Percentiles rank a stretch among this genome's conserved stretches.
Evolutionary conservation across 164 flowering plant genomes (phyloP).

Genomic region (Amborella trichopoda): DNA sequence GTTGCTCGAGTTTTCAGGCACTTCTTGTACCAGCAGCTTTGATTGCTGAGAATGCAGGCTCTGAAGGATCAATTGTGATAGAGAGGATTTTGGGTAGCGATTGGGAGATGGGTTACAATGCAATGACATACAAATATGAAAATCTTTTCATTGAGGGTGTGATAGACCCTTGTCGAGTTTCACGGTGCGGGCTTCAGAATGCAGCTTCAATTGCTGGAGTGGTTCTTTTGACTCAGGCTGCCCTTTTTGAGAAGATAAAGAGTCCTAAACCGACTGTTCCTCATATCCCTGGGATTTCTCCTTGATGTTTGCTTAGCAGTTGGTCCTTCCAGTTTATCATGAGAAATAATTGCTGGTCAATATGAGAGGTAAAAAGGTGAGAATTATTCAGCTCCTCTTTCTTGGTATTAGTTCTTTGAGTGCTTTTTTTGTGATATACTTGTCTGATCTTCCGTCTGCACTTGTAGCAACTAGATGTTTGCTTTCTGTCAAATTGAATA

Average conservation of each 20-base stretch:
- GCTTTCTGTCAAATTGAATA: too few relatives aligned
- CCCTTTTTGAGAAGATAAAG: constrained; percentile 59
- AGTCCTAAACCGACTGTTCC: constrained; percentile 54
- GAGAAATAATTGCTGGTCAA: not conserved
- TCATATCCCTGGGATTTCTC: constrained; percentile 66
- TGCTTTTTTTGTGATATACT: too few relatives aligned
- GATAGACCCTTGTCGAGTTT: constrained; percentile 71
- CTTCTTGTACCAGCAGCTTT: constrained; percentile 64
- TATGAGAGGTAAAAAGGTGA: constrained; percentile 1
- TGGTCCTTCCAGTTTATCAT: too few relatives aligned
- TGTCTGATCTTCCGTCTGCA: too few relatives aligned
- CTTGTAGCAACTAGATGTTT: too few relatives aligned
- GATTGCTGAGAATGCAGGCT: constrained; percentile 86
- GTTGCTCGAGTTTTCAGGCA: constrained; percentile 38
- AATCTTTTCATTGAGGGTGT: constrained; percentile 72
- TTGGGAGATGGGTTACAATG: constrained; percentile 73
- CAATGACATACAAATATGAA: constrained; percentile 62
- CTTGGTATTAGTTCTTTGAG: not conserved
- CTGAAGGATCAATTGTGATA: constrained; percentile 67
- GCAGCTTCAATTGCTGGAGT: constrained; percentile 78
- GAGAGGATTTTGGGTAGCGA: constrained; percentile 40
- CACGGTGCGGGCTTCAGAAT: constrained; percentile 76
- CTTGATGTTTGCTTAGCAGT: constrained; percentile 16
- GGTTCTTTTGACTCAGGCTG: constrained; percentile 76
- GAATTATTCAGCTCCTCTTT: not conserved